A percentile compares a stretch with the other conserved stretches of the same genome.
Evolutionary conservation across 2,329 filamentous ascomycete species (phyloP).

Genomic region (Exophiala aquamarina): DNA sequence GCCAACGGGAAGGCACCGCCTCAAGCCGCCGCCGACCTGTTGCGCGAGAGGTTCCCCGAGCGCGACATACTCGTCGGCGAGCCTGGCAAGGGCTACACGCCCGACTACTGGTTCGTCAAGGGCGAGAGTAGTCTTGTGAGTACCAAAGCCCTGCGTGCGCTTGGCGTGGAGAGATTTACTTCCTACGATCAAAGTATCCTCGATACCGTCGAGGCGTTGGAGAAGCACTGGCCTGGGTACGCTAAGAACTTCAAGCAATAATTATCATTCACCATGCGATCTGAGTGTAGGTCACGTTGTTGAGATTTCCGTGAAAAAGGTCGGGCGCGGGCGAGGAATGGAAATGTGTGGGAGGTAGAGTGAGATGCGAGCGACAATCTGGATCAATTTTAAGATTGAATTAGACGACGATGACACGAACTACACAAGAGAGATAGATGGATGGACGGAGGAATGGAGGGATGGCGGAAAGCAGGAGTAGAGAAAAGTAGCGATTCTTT

Average conservation of each 20-base stretch:
- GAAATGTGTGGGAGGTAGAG: no score
- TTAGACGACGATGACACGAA: no score
- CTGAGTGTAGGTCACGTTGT: no score
- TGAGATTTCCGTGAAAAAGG: no score
- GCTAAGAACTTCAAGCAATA: slow-evolving; percentile 18
- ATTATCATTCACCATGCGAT: no score
- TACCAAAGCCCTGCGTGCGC: slow-evolving; percentile 21
- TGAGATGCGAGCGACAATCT: no score
- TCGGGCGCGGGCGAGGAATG: no score
- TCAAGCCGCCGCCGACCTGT: slow-evolving; percentile 27
- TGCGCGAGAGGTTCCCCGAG: slow-evolving; percentile 20
- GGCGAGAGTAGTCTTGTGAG: slow-evolving; percentile 17
- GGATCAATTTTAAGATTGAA: no score
- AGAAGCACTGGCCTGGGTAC: slow-evolving; percentile 21
- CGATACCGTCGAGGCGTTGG: slow-evolving; percentile 27
- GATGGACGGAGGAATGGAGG: no score
- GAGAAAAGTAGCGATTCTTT: no score
- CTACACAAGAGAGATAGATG: no score
- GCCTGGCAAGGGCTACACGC: slow-evolving; percentile 23
- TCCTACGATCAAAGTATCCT: slow-evolving; percentile 23
- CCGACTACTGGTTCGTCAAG: slow-evolving; percentile 18
- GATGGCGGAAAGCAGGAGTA: no score
- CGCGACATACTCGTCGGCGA: slow-evolving; percentile 23
- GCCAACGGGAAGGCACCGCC: slow-evolving; percentile 28
- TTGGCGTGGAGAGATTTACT: slow-evolving; percentile 26